Evolutionary conservation across 306 rosid species (phyloP), one percentile per base, ranked within the genome.

Genomic region (Sindora glabra): DNA sequence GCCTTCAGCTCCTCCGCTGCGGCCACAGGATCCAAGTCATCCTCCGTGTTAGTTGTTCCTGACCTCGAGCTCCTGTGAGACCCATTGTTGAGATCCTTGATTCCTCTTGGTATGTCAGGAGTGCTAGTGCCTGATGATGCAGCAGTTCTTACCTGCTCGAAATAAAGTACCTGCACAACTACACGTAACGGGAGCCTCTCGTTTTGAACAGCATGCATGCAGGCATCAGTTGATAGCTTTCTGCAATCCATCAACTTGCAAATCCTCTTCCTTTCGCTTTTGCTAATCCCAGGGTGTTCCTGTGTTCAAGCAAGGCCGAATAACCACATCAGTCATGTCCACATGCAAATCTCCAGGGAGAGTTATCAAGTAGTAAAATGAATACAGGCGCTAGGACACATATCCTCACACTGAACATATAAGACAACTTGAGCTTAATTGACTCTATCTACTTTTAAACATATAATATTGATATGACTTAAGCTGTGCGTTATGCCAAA

Each of bases 171-270:
- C 77, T 94, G 99, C 80, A 94, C 95, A 5, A 94, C 90, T 7
- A 94, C 95, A 0, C 99, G 94, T 73, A 89, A 52, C 0, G 99
- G 99, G 4, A 94, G 90, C 73, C 99, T 81, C 88, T 94, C 99
- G 5, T 94, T 94, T 72, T 89, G 99, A 62, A 94, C 89, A 0
- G 94, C 99, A 13, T 94, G 99, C 85, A 84, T 46, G 69, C 95
- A 89, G 0, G 99, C 99, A 13, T 94, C 99, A 6, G 67, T 94
- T 0, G 99, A 94, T 13, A 94, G 79, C 65, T 77, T 94, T 64
- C 76, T 74, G 85, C 96, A 89, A 74, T 94, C 95, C 95, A 94
- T 89, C 77, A 94, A 69, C 76, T 84, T 86, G 89, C 99, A 94
- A 64, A 94, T 84, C 74, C 77, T 80, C 77, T 84, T 94, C 73